Conservation (phyloP, 768 basidiomycete species). For the Hericium rajendrae region DNA sequence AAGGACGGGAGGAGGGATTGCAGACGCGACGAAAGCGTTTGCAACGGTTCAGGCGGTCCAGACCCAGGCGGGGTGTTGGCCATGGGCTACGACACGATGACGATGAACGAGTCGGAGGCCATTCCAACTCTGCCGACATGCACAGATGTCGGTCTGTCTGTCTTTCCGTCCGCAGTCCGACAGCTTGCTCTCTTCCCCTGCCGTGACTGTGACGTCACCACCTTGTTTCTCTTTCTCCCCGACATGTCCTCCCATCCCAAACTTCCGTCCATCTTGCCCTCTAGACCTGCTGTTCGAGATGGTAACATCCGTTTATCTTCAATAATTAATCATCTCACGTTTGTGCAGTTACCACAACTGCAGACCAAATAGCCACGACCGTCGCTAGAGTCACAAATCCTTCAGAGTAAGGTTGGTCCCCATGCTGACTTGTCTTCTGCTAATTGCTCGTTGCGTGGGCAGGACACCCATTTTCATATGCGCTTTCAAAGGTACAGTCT, state of each 20-base stretch:
- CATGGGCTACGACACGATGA: no score
- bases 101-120: no score
- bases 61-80: no score
- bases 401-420: constrained; percentile 40
- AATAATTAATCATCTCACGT: not conserved
- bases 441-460: constrained; percentile 2
- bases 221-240: constrained; percentile 11
- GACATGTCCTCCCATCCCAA: constrained; percentile 7
- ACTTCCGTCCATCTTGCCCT: constrained; percentile 15
- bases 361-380: constrained; percentile 44
- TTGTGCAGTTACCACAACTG: constrained; percentile 34
- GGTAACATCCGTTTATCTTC: not conserved
- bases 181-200: not conserved
- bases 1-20: constrained; percentile 14
- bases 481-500: constrained; percentile 40
- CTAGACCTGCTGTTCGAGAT: constrained; percentile 13
- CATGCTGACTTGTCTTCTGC: not conserved
- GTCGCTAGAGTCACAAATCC: constrained; percentile 58
- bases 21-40: not conserved
- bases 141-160: no score
- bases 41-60: not conserved
- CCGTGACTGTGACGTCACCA: not conserved
- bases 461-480: constrained; percentile 83
- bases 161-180: not conserved
- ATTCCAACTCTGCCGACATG: no score